These are phyloP conservation scores for Dissophora ornata DNA, from an alignment of 192 early-diverging fungal species.

Conservation along the genomic window DNA sequence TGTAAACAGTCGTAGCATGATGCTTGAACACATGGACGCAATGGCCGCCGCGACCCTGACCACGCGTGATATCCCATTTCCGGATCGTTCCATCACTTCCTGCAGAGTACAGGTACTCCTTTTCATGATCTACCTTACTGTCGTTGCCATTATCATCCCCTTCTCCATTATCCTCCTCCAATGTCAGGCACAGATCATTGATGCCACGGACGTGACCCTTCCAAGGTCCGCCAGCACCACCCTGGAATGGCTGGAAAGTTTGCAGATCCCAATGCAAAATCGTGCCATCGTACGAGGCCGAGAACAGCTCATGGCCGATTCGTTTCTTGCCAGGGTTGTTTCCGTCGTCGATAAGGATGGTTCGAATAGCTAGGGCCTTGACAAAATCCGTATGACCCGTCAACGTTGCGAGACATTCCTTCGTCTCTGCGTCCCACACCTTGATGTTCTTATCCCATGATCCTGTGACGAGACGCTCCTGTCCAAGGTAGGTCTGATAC, in stretches of 20 bases:
- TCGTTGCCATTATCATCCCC: conserved; percentile 7
- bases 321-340: conserved; percentile 16
- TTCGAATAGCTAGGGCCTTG: conserved; percentile 72
- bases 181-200: conserved; percentile 45
- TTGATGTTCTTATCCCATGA: conserved; percentile 95
- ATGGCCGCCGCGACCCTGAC: conserved; percentile 50
- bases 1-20: conserved; percentile 86
- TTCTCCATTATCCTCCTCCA: conserved; percentile 21
- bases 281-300: conserved; percentile 86
- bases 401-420: conserved; percentile 73
- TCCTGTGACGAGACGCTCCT: conserved; percentile 79
- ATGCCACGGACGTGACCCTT: conserved; percentile 43
- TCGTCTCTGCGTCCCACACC: conserved; percentile 84
- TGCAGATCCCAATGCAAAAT: conserved; percentile 81
- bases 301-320: conserved; percentile 61
- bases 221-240: conserved; percentile 42
- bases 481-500: conserved; percentile 58
- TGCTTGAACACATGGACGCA: conserved; percentile 64
- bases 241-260: conserved; percentile 60
- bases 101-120: conserved; percentile 67
- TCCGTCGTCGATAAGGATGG: conserved; percentile 6
- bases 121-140: conserved; percentile 57
- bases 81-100: conserved; percentile 72
- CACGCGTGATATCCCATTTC: conserved; percentile 69
- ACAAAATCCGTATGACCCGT: conserved; percentile 91